Evolutionary conservation across 768 basidiomycete species (phyloP).

Genomic region (Coprinopsis marcescibilis): DNA sequence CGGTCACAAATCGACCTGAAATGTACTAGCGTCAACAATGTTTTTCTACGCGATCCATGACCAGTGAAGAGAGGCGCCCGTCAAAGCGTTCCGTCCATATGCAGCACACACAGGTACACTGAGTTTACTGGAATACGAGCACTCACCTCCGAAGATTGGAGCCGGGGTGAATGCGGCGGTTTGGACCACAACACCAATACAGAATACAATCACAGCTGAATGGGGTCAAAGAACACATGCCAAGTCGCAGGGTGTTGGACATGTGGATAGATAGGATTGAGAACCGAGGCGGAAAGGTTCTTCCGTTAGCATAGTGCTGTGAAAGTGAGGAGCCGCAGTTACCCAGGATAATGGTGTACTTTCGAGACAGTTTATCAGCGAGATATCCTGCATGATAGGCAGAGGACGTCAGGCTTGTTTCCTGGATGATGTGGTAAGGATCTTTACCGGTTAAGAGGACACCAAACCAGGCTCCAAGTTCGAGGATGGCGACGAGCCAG

Average conservation of each 20-base stretch:
- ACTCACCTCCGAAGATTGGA: constrained; percentile 58
- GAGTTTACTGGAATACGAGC: too few relatives aligned
- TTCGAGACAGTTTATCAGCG: constrained; percentile 68
- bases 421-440: background rate
- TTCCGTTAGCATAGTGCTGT: background rate
- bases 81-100: too few relatives aligned
- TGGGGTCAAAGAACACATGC: background rate
- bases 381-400: constrained; percentile 47
- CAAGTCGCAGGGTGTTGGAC: background rate
- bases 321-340: constrained; percentile 13
- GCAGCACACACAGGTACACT: too few relatives aligned
- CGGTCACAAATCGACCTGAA: constrained; percentile 67
- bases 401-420: background rate
- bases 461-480: constrained; percentile 73
- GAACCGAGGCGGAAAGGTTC: too few relatives aligned
- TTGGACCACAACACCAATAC: constrained; percentile 71
- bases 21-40: background rate
- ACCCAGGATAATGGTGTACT: constrained; percentile 65
- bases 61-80: too few relatives aligned
- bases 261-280: too few relatives aligned
- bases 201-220: constrained; percentile 53
- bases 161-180: constrained; percentile 49
- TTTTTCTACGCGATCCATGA: background rate
- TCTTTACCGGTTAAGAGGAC: constrained; percentile 56
- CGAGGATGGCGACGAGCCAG: constrained; percentile 70